Evolutionary conservation across 345 rosid species (phyloP), one percentile per base, ranked within the genome.

Genomic region (Gossypium thurberi): DNA sequence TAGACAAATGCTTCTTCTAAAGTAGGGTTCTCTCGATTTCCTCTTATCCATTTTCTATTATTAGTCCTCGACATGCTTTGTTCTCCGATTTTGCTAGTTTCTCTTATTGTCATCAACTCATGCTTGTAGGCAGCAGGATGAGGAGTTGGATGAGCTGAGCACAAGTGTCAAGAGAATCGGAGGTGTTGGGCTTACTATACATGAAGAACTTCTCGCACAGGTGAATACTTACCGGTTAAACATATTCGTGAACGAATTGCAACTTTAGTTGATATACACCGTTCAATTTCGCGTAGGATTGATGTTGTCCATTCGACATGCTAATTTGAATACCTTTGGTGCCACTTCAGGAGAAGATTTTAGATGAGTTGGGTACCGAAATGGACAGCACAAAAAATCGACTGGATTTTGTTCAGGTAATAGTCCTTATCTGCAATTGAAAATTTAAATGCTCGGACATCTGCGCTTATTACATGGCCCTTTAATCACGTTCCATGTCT

Each of bases 371-470:
- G 76, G 97, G 86, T 28, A 81, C 51, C 0, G 99, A 95, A 81
- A 95, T 95, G 97, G 99, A 95, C 74, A 85, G 94, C 61, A 95
- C 97, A 65, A 81, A 92, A 65, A 93, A 86, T 76, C 97, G 98
- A 44, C 96, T 95, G 10, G 96, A 95, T 79, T 95, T 95, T 84
- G 94, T 95, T 79, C 99, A 92, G 98, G 98, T 92, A 56, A 76
- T 33, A 33, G 40, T 33, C 7, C 40, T 5, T 33, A 33, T 33
- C 40, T 5, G 40, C 40, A 33, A 33, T 33, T 5, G 40, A 33
- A 33, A 33, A 33, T 33, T 33, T 33, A 33, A 33, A 33, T 33
- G 7, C 7, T 33, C 1, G 40, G 40, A 4, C 40, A 5, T 33
- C 40, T 33, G 40, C 40, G 6, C 6, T 5, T 5, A 33, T 33